phyloP scores from a whole-genome alignment of 1,139 yeast genomes.

The Magnusiomyces fungicola region DNA sequence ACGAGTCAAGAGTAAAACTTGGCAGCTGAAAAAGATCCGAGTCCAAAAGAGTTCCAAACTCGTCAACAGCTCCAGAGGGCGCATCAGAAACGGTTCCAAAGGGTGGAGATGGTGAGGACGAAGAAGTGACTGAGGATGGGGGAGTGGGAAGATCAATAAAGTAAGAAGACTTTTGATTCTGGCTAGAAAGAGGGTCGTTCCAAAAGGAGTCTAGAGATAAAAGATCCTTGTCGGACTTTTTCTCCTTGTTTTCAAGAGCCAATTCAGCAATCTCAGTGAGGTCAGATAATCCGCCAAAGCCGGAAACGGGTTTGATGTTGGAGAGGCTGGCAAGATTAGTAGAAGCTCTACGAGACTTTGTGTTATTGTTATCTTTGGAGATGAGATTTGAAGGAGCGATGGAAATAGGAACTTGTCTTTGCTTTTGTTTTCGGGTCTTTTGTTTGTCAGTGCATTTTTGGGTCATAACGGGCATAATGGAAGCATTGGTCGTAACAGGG shows the following conservation, averaged over 20 bases:
- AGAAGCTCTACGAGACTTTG: slow-evolving; percentile 10
- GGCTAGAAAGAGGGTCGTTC: no score
- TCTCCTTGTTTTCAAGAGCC: no score
- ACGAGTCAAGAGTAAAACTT: neutral
- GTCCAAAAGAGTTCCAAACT: neutral
- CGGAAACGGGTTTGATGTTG: slow-evolving; percentile 9
- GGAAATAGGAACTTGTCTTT: no score
- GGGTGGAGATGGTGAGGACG: slow-evolving; percentile 2
- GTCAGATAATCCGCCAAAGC: no score
- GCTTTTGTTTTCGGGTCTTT: no score
- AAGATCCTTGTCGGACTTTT: no score
- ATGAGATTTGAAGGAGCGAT: neutral
- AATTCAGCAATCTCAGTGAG: no score
- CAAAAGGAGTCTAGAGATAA: no score
- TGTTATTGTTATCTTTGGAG: neutral
- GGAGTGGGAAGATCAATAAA: slow-evolving; percentile 10
- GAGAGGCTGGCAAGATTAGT: slow-evolving; percentile 5
- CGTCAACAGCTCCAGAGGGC: neutral
- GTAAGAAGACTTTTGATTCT: no score
- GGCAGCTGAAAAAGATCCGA: neutral
- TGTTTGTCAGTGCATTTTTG: no score
- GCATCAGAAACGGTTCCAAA: neutral
- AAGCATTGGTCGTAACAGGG: neutral
- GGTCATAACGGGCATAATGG: neutral
- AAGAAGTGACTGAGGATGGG: slow-evolving; percentile 10